phyloP scores from a whole-genome alignment of 1,139 yeast species.

The Saccharomyces hybrid region DNA sequence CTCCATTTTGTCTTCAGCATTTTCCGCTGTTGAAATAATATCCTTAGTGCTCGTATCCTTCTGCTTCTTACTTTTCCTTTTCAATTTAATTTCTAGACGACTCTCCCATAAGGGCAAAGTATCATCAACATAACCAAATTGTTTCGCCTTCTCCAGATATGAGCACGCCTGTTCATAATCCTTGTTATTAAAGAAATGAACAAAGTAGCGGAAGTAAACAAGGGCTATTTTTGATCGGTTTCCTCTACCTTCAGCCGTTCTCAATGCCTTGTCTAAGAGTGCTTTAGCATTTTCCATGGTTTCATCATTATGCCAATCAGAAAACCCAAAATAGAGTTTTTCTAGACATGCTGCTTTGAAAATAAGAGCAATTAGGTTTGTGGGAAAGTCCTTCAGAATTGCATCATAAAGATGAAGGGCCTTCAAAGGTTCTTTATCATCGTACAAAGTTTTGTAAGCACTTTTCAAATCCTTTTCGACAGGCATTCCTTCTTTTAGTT shows the following conservation, averaged over 20 bases:
- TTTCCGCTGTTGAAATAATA: neutral
- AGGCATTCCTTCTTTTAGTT: conserved; percentile 15
- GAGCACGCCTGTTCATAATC: conserved; percentile 41
- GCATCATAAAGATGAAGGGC: conserved; percentile 35
- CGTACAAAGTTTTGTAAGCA: conserved; percentile 32
- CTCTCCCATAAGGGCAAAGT: conserved; percentile 46
- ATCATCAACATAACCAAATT: conserved; percentile 39
- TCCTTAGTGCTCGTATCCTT: neutral
- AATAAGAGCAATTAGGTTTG: conserved; percentile 46
- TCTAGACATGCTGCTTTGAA: conserved; percentile 53
- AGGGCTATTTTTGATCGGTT: conserved; percentile 48
- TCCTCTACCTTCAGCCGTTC: conserved; percentile 46
- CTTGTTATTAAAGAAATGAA: conserved; percentile 43
- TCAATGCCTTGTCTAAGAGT: conserved; percentile 50
- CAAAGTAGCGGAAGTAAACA: conserved; percentile 54
- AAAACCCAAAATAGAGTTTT: conserved; percentile 35
- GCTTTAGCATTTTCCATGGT: conserved; percentile 42
- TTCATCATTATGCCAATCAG: conserved; percentile 34
- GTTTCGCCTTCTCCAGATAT: conserved; percentile 45
- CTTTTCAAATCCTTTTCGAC: conserved; percentile 23
- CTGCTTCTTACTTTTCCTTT: conserved; percentile 14
- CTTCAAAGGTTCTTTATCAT: conserved; percentile 32
- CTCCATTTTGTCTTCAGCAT: neutral
- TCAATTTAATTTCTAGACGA: conserved; percentile 36
- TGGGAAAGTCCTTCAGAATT: conserved; percentile 35